These are phyloP conservation scores for Didymosphaeria variabile DNA, from an alignment of 2,329 filamentous ascomycete species.

Conservation along the genomic window DNA sequence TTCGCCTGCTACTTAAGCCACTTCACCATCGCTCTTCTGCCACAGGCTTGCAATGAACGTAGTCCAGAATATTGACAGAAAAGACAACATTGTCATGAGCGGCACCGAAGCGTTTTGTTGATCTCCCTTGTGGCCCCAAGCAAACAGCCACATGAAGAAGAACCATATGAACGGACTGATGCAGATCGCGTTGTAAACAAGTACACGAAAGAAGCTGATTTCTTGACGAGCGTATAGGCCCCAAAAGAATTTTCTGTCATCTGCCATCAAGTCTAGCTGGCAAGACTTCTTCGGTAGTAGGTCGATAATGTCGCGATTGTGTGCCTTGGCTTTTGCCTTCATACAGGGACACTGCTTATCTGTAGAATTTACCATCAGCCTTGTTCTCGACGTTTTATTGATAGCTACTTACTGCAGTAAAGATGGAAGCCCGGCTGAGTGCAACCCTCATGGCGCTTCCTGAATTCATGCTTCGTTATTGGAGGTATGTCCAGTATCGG, in stretches of 20 bases:
- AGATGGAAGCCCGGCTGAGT: not conserved
- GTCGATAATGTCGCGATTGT: conserved; percentile 10
- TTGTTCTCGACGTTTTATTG: not conserved
- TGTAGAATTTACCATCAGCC: not conserved
- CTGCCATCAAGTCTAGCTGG: conserved; percentile 11
- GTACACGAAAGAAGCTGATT: conserved; percentile 9
- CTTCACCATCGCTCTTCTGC: not conserved
- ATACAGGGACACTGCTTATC: not conserved
- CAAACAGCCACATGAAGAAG: conserved; percentile 22
- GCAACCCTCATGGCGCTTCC: conserved; percentile 2
- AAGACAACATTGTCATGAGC: conserved; percentile 15
- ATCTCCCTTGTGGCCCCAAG: conserved; percentile 15
- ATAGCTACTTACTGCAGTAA: not conserved
- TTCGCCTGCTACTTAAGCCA: too few species aligned
- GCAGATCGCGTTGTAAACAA: conserved; percentile 18
- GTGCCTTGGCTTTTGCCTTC: not conserved
- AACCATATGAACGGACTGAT: conserved; percentile 14
- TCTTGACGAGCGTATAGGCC: conserved; percentile 18
- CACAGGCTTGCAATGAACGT: conserved; percentile 12
- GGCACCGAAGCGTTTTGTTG: conserved; percentile 20
- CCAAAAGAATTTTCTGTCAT: conserved; percentile 17
- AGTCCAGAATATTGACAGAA: conserved; percentile 19
- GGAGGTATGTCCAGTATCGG: conserved; percentile 13
- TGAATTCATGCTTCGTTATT: conserved; percentile 18
- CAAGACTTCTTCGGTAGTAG: conserved; percentile 15